Percentiles rank a stretch among this genome's conserved stretches.
Conservation (phyloP, 2,329 filamentous ascomycete species). For the Cladosporium sp. region DNA sequence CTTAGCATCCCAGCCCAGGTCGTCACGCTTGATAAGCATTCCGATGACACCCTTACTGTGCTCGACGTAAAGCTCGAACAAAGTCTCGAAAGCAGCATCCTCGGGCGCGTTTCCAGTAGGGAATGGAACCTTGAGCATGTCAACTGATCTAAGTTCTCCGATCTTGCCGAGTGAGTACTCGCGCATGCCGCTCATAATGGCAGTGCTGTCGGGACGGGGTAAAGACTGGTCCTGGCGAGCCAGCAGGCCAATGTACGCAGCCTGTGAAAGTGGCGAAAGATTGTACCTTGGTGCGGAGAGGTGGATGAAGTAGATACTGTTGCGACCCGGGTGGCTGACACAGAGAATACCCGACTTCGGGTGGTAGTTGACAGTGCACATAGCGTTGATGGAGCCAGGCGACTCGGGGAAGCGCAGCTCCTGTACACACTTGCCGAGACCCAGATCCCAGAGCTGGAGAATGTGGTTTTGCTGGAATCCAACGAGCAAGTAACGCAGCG, state of each 20-base stretch:
- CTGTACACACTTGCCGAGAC: constrained; percentile 90
- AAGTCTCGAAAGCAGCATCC: constrained; percentile 69
- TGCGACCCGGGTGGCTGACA: constrained; percentile 92
- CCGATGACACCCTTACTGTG: constrained; percentile 97
- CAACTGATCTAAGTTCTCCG: constrained; percentile 83
- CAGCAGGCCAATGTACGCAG: constrained; percentile 79
- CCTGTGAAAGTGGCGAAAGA: constrained; percentile 76
- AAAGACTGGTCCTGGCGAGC: constrained; percentile 70
- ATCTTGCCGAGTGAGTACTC: constrained; percentile 91
- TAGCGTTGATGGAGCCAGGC: constrained; percentile 86
- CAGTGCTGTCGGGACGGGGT: constrained; percentile 87
- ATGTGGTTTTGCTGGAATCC: constrained; percentile 99
- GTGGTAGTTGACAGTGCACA: constrained; percentile 95
- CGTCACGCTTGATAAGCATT: constrained; percentile 78
- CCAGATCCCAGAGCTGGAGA: constrained; percentile 96
- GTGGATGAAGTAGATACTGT: constrained; percentile 96
- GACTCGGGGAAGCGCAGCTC: constrained; percentile 90
- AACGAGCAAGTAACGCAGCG: constrained; percentile 91
- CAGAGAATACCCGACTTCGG: constrained; percentile 89
- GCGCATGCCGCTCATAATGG: constrained; percentile 93
- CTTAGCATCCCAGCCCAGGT: constrained; percentile 88
- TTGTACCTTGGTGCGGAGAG: constrained; percentile 92
- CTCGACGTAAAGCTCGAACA: constrained; percentile 97
- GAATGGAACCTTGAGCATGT: constrained; percentile 73
- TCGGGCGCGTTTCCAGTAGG: constrained; percentile 58